Percentiles rank a stretch among this genome's conserved stretches.
Evolutionary conservation across 495 filamentous ascomycete genomes (phyloP).

Genomic region (Aspergillus indologenus): DNA sequence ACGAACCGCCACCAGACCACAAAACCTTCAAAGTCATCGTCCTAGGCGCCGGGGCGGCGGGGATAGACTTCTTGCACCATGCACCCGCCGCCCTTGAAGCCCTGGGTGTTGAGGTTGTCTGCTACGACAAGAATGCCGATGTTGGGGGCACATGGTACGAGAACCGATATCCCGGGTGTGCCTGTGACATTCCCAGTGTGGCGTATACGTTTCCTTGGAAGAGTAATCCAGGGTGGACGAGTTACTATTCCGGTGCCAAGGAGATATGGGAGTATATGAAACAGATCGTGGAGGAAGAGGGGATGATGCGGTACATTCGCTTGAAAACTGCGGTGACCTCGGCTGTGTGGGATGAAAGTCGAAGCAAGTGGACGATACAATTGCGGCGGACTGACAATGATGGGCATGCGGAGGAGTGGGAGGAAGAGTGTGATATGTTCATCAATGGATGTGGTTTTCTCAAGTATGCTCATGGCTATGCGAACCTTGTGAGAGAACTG

Average conservation of each 20-base stretch:
- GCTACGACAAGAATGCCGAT: conserved; percentile 17
- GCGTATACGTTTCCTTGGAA: conserved; percentile 38
- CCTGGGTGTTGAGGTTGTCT: conserved; percentile 10
- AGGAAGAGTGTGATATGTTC: conserved; percentile 45
- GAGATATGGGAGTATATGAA: conserved; percentile 53
- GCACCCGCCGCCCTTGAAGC: conserved; percentile 2
- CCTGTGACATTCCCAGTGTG: conserved; percentile 33
- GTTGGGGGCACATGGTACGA: conserved; percentile 47
- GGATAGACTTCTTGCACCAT: conserved; percentile 16
- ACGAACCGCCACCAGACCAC: conserved; percentile 2
- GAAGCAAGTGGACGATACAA: conserved; percentile 37
- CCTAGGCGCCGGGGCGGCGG: conserved; percentile 13
- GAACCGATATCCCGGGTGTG: conserved; percentile 59
- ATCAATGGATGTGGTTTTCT: conserved; percentile 46
- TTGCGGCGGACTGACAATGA: conserved; percentile 22
- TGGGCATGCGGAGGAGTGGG: conserved; percentile 19
- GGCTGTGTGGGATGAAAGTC: conserved; percentile 28
- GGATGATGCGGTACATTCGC: conserved; percentile 22
- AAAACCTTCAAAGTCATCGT: conserved; percentile 14
- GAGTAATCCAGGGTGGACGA: conserved; percentile 44
- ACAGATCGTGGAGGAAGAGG: conserved; percentile 25
- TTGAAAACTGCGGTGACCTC: conserved; percentile 18
- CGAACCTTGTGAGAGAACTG: background rate
- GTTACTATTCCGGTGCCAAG: conserved; percentile 43
- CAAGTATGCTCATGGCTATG: conserved; percentile 22